phyloP scores from a whole-genome alignment of 148 eudicot genomes.

The Silene conica region DNA sequence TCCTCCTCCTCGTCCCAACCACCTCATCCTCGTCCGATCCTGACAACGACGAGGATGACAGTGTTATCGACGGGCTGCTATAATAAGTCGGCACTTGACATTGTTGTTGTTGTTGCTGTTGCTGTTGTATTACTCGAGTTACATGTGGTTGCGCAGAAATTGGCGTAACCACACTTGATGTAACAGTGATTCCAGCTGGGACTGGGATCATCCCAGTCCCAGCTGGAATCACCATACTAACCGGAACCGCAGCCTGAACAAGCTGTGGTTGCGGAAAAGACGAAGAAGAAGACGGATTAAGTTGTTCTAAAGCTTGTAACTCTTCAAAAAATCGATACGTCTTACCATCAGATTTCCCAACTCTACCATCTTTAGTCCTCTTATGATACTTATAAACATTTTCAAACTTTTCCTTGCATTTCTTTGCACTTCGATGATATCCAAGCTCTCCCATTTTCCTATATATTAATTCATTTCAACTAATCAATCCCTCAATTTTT shows the following conservation, averaged over 20 bases:
- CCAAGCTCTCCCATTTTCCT: constrained; percentile 87
- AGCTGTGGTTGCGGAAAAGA: constrained; percentile 7
- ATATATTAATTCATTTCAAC: constrained; percentile 5
- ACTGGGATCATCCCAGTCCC: constrained; percentile 1
- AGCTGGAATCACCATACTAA: constrained; percentile 37
- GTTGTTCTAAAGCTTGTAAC: constrained; percentile 57
- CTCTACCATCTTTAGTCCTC: constrained; percentile 75
- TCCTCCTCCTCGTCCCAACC: constrained; percentile 31
- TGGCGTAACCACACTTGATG: constrained; percentile 27
- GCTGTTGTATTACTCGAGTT: neutral
- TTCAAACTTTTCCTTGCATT: constrained; percentile 90
- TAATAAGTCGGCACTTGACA: neutral
- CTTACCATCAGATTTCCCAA: constrained; percentile 62
- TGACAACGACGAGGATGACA: constrained; percentile 67
- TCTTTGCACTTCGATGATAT: constrained; percentile 71
- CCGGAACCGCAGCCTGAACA: constrained; percentile 24
- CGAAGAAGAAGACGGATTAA: constrained; percentile 17
- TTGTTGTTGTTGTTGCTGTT: neutral
- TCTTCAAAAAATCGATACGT: constrained; percentile 76
- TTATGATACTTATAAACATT: constrained; percentile 84
- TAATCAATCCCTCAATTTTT: too few species aligned
- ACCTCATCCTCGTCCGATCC: constrained; percentile 43
- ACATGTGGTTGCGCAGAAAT: neutral
- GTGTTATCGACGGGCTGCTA: constrained; percentile 19
- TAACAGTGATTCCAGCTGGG: constrained; percentile 35